Percentiles rank a stretch among this genome's conserved stretches.
These are phyloP conservation scores for Rosa chinensis DNA, from an alignment of 306 rosid species.

Conservation along the genomic window DNA sequence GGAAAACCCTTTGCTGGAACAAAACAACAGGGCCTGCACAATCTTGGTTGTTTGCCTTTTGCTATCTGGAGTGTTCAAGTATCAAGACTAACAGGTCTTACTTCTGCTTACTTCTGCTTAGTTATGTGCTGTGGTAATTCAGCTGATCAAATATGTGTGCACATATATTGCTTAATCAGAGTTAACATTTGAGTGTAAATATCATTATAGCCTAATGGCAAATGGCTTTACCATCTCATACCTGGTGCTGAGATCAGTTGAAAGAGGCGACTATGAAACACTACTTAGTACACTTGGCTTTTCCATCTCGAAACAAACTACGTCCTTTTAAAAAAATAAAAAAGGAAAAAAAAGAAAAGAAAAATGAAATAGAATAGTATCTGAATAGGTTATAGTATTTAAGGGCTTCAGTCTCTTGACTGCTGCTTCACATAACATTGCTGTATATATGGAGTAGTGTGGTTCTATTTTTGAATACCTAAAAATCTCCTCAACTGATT, in stretches of 20 bases:
- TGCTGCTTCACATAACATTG: not conserved
- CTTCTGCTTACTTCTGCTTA: slow-evolving; percentile 18
- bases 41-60: slow-evolving; percentile 49
- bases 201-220: not conserved
- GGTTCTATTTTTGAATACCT: no score
- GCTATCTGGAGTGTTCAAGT: slow-evolving; percentile 89
- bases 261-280: not conserved
- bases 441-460: not conserved
- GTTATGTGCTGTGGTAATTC: not conserved
- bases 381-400: not conserved
- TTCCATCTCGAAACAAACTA: not conserved
- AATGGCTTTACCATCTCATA: slow-evolving; percentile 9
- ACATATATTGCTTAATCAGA: not conserved
- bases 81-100: slow-evolving; percentile 70
- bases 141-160: not conserved
- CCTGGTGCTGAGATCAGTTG: not conserved
- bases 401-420: not conserved
- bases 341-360: not conserved
- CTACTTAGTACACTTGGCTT: not conserved
- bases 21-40: slow-evolving; percentile 66
- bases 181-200: not conserved
- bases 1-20: slow-evolving; percentile 64
- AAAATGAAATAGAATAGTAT: not conserved
- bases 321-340: not conserved
- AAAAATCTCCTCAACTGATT: no score